Evolutionary conservation across 1,284 basidiomycete genomes (phyloP), one percentile per base, ranked within the genome.

Genomic region (Ceratobasidium sp.): DNA sequence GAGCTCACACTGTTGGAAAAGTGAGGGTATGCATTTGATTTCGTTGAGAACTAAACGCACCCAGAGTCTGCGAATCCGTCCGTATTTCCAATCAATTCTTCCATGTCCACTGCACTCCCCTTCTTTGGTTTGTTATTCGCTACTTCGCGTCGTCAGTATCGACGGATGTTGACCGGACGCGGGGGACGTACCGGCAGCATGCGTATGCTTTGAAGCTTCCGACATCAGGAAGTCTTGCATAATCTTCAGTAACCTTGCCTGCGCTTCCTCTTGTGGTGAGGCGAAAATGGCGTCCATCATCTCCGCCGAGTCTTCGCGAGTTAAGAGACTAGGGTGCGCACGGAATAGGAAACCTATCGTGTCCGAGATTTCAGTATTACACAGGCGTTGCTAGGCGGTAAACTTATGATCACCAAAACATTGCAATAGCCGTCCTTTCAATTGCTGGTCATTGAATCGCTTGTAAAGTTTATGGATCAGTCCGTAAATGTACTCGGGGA

Each of bases 21-120:
- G 13, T 67, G 14, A 56, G 53, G 11, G 8, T 25, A 9, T 50
- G 11, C 21, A 23, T 7, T 41, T 6, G 11, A 36, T 5, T 30
- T 33, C 7, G 33, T 21, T 69, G 5, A 36, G 62, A 21, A 7
- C 27, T 19, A 0, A 21, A 75, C 84, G 73, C 77, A 96, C 95
- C 90, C 93, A 19, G 96, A 97, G 75, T 99, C 96, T 0, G 94
- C 93, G 76, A 98, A 95, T 0, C 89, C 91, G 73, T 93, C 90
- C 0, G 93, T 93, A 74, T 95, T 95, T 1, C 97, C 97, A 7
- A 98, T 91, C 1, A 99, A 81, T 74, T 98, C 91, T 1, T 90
- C 88, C 86, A 98, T 93, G 74, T 94, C 88, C 44, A 93, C 86
- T 27, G 83, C 81, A n/a, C 79, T 78, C 0, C 79, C 74, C 44